phyloP scores from a whole-genome alignment of 768 basidiomycete genomes.

The Boletus edulis region DNA sequence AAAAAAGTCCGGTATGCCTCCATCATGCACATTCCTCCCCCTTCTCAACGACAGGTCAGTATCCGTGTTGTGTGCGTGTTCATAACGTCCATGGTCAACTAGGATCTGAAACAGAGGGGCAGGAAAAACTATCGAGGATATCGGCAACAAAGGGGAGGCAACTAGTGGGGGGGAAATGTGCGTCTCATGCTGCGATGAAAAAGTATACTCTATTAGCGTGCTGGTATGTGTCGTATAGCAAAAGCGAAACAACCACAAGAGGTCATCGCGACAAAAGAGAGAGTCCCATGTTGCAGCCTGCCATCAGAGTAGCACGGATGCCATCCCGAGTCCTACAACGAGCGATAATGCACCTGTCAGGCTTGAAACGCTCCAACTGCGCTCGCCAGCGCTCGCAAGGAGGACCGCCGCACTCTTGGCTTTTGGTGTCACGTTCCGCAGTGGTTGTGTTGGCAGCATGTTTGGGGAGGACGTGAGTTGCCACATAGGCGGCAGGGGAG shows the following conservation, averaged over 20 bases:
- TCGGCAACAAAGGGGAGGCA: not conserved
- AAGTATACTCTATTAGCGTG: constrained; percentile 19
- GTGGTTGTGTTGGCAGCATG: constrained; percentile 75
- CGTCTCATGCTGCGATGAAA: constrained; percentile 8
- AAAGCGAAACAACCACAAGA: not conserved
- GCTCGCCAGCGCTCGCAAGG: constrained; percentile 25
- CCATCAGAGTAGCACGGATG: constrained; percentile 24
- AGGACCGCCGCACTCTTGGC: constrained; percentile 11
- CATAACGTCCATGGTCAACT: constrained; percentile 23
- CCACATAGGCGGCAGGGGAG: constrained; percentile 70
- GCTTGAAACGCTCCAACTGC: constrained; percentile 15
- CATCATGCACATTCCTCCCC: not conserved
- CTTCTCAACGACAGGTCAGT: constrained; percentile 12
- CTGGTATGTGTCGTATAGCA: constrained; percentile 17
- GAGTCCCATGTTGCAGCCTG: not conserved
- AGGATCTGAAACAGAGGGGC: constrained; percentile 1
- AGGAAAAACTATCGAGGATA: not conserved
- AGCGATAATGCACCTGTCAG: constrained; percentile 12
- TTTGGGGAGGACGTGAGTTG: constrained; percentile 67
- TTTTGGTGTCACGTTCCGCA: constrained; percentile 53
- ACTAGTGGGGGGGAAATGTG: not conserved
- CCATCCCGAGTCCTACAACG: constrained; percentile 20
- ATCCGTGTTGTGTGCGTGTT: constrained; percentile 18
- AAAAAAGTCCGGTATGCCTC: not conserved
- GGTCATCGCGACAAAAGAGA: constrained; percentile 1